Evolutionary conservation across 306 rosid species (phyloP).

Genomic region (Phaseolus lunatus): DNA sequence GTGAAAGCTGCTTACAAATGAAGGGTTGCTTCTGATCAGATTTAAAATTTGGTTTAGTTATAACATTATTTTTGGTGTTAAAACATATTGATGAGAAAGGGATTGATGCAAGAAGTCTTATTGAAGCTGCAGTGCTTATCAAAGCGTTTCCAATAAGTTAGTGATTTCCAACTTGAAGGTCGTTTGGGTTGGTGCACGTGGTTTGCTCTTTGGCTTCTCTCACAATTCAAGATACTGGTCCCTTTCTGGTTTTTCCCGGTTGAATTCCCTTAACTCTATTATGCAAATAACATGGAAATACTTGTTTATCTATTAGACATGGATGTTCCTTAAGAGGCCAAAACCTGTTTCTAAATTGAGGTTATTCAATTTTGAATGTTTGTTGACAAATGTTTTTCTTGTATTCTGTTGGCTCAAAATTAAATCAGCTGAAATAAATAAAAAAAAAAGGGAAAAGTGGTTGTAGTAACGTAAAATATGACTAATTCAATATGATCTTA

Average conservation of each 20-base stretch:
- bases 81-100: constrained; percentile 40
- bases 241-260: constrained; percentile 11
- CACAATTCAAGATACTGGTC: constrained; percentile 9
- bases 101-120: constrained; percentile 42
- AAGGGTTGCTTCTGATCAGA: constrained; percentile 43
- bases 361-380: constrained; percentile 24
- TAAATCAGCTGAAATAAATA: background rate
- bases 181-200: constrained; percentile 33
- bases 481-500: too few species aligned
- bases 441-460: background rate
- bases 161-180: constrained; percentile 30
- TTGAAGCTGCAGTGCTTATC: constrained; percentile 42
- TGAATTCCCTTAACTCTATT: constrained; percentile 26
- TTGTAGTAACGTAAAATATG: too few species aligned
- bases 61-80: constrained; percentile 43
- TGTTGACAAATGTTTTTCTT: background rate
- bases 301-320: constrained; percentile 7
- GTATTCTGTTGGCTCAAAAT: background rate
- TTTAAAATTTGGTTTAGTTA: constrained; percentile 38
- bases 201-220: constrained; percentile 35
- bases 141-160: constrained; percentile 54
- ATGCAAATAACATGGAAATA: constrained; percentile 15
- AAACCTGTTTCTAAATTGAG: background rate
- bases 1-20: constrained; percentile 79
- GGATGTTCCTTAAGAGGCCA: background rate